A percentile compares a stretch with the other conserved stretches of the same genome.
phyloP scores from a whole-genome alignment of 176 grass and related monocot species.

The Guadua angustifolia region DNA sequence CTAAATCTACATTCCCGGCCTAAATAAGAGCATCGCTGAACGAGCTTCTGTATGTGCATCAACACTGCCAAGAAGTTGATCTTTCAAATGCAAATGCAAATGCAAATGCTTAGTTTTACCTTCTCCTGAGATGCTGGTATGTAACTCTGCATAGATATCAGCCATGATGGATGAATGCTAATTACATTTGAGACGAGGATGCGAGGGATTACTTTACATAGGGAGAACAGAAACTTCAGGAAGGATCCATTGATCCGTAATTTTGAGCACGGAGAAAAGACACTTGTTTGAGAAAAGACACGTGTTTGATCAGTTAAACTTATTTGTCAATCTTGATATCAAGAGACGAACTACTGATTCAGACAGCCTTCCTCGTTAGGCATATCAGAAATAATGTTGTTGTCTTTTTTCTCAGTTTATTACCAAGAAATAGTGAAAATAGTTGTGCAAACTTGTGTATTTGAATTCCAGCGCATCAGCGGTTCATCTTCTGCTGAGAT shows the following conservation, averaged over 20 bases:
- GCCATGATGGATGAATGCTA: background rate
- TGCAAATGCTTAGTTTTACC: background rate
- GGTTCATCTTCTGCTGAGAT: background rate
- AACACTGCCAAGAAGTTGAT: background rate
- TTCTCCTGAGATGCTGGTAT: background rate
- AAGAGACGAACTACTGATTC: constrained; percentile 10
- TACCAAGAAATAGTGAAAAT: background rate
- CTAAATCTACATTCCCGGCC: background rate
- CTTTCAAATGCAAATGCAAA: background rate
- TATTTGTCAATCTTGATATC: background rate
- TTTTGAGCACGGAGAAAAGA: background rate
- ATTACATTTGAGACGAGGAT: background rate
- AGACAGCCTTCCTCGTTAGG: background rate
- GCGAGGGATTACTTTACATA: background rate
- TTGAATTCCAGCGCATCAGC: background rate
- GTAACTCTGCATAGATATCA: background rate
- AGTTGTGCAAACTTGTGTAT: background rate
- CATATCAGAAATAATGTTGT: background rate
- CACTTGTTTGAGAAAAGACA: background rate
- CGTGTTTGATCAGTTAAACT: background rate
- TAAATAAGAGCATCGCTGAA: constrained; percentile 34
- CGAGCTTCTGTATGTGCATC: background rate
- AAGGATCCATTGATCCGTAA: background rate
- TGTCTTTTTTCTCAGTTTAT: background rate
- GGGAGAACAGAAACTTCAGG: background rate